Evolutionary conservation across 768 basidiomycete species (phyloP), one percentile per base, ranked within the genome.

Genomic region (Agaricus sinodeliciosus): DNA sequence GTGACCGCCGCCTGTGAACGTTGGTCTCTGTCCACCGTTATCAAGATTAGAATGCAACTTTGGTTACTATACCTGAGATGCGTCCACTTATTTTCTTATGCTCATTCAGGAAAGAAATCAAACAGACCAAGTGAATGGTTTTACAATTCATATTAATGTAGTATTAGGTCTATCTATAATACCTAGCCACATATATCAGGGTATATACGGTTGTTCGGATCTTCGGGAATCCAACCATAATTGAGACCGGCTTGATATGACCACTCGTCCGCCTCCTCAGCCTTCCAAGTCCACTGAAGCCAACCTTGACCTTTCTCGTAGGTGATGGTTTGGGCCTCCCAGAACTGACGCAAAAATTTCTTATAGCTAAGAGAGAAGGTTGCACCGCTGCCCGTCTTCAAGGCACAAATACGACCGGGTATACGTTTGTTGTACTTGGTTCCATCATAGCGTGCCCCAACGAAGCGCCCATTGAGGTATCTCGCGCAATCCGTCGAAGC

Each of bases 231-330:
- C 90, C 88, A 93, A 31, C 91, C 91, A 54, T 82, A 74, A n/a
- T 68, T 63, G 22, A 94, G 72, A 37, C 90, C 92, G 44, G 85
- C 84, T 59, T 87, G 78, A 71, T 94, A 94, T 0, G 87, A 77
- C 93, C 93, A 95, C 50, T 95, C 93, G 56, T 90, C 89, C 2
- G 89, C 86, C 55, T 69, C 67, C 68, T 92, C 89, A 3, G 86
- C 68, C 69, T 90, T 91, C 89, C 89, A 91, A 1, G 84, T 80
- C 89, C 87, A 90, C 66, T 82, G 79, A 16, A 88, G 63, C 88
- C 89, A 90, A 2, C 88, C 87, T 35, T 73, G 70, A 12, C 70
- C 81, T 46, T 71, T 72, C 72, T 90, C 87, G 56, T 75, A 90
- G 9, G 87, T 73, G 43, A 78, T 82, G 16, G 81, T 79, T 67